These are phyloP conservation scores for Neofusicoccum parvum DNA, from an alignment of 2,329 filamentous ascomycete genomes.

Conservation along the genomic window DNA sequence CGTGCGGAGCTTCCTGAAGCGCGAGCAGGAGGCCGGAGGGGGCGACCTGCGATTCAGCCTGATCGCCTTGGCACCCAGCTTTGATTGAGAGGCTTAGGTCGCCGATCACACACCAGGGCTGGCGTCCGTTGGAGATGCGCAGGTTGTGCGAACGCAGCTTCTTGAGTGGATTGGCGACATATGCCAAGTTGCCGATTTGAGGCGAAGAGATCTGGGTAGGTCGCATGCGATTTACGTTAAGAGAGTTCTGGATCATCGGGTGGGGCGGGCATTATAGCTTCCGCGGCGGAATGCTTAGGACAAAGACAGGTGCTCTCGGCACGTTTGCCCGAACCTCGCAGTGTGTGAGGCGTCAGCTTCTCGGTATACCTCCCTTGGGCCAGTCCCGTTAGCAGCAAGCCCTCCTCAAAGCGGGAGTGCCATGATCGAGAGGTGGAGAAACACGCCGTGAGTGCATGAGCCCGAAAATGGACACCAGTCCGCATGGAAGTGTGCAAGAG, in stretches of 20 bases:
- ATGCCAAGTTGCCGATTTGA: constrained; percentile 3
- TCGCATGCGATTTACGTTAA: neutral
- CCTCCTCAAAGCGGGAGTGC: no score
- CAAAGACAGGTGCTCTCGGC: constrained; percentile 8
- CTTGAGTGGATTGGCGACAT: neutral
- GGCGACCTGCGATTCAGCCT: constrained; percentile 66
- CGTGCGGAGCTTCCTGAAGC: constrained; percentile 60
- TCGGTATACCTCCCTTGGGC: neutral
- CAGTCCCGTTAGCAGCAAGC: neutral
- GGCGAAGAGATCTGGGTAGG: neutral
- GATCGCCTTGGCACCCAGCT: constrained; percentile 59
- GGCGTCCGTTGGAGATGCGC: neutral
- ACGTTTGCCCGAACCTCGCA: neutral
- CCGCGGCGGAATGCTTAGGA: constrained; percentile 6
- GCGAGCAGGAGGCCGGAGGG: constrained; percentile 56
- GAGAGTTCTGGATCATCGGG: constrained; percentile 4
- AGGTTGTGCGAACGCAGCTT: constrained; percentile 5
- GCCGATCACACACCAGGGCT: no score
- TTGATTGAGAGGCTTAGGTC: constrained; percentile 48
- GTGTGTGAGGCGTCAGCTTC: neutral
- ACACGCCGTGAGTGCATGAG: no score
- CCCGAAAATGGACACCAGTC: no score
- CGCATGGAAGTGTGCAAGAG: no score
- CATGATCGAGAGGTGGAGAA: no score
- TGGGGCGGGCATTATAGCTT: constrained; percentile 12